phyloP scores from a whole-genome alignment of 2,329 filamentous ascomycete species.

The Fusarium tuaranense region DNA sequence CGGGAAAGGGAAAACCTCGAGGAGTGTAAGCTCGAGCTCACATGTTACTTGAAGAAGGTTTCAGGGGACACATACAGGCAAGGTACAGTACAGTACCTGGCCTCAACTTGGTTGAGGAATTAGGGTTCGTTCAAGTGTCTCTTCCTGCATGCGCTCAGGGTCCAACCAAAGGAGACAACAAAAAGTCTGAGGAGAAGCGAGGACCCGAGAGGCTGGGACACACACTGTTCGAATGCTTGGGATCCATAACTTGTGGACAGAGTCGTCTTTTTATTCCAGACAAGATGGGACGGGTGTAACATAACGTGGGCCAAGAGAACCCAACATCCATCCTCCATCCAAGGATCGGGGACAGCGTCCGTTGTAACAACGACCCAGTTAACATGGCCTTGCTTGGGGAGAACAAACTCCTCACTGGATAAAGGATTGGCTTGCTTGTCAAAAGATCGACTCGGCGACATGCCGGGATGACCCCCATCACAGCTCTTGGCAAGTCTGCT shows the following conservation, averaged over 20 bases:
- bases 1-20: background rate
- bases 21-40: background rate
- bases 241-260: constrained; percentile 12
- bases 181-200: background rate
- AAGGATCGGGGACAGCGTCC: background rate
- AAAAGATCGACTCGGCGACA: constrained; percentile 35
- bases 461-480: constrained; percentile 19
- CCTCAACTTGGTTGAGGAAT: constrained; percentile 1
- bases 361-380: background rate
- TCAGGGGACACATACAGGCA: background rate
- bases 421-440: constrained; percentile 8
- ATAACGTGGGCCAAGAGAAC: constrained; percentile 8
- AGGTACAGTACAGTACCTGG: background rate
- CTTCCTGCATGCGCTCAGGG: constrained; percentile 2
- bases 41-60: background rate
- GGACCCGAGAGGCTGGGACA: background rate
- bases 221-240: background rate
- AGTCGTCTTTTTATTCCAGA: constrained; percentile 29
- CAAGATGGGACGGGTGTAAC: background rate
- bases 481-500: constrained; percentile 4
- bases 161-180: background rate
- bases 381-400: background rate
- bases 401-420: background rate
- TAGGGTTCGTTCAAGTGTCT: constrained; percentile 3
- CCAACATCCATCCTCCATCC: background rate